Base-by-base conservation (phyloP, 2,329 filamentous ascomycete species). In the Endothia cerciana region DNA sequence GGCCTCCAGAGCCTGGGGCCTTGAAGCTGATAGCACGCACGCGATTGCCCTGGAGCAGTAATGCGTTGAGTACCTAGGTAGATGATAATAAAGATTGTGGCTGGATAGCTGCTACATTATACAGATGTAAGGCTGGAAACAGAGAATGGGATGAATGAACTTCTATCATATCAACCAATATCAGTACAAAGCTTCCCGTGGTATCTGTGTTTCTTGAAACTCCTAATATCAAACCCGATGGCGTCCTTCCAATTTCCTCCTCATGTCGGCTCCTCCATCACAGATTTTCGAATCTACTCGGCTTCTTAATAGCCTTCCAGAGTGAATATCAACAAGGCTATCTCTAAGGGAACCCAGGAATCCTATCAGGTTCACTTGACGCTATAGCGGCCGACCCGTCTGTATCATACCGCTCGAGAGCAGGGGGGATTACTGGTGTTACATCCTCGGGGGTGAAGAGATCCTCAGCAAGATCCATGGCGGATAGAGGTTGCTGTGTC, bases 201-300 rank as follows among this genome's bases (percentile, higher is more conserved):
- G 59, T 61, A 61, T 61, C 59, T 51, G 19, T 51, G 33, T 45
- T 38, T 10, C 45, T 8, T 51, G 22, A 6, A 55, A 28, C 36
- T 47, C 41, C n/a, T 17, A 17, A 2, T 51, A 13, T 38, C 10
- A 38, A 61, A 7, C n/a, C 19, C 28, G 5, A 1, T 25, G n/a
- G 25, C 15, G 25, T 25, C 25, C 17, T 30, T 33, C 30, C 22
- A 30, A 30, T 53, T 60, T 8, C 38, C 17, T 55, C 56, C 53
- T 19, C 51, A 36, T 53, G 19, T 11, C 36, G 40, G n/a, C 13
- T 38, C 8, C 19, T 33, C 19, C 43, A 40, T 40, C 62, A 28
- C 60, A 68, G 25, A 60, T 60, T 15, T 65, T 45, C 25, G 65
- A 55, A 65, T 36, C 65, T 63, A 25, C 36, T 57, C 33, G 51